Evolutionary conservation across 345 rosid genomes (phyloP), one percentile per base, ranked within the genome.

Genomic region (Aquilaria yunnanensis): DNA sequence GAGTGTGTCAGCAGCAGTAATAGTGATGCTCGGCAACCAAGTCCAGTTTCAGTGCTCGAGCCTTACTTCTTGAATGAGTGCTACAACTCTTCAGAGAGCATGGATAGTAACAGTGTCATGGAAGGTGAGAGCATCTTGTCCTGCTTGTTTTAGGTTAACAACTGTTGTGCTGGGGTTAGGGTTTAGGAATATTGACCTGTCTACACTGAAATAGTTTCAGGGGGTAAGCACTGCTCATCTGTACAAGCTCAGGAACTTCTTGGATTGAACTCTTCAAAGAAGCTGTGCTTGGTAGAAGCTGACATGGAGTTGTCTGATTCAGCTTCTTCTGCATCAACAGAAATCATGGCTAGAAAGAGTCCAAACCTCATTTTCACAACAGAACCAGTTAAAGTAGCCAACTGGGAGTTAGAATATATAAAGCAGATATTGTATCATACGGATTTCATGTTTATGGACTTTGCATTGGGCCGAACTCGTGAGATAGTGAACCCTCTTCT

Each of bases 31-130:
- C 76, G 83, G 47, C 81, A 81, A 72, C 89, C 89, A 14, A 85
- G 92, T 73, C 96, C 96, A 0, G 78, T 83, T 60, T 88, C 96
- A 65, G 77, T 82, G 54, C 89, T 88, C 51, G 96, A 82, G 52
- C 70, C 70, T 12, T 67, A 80, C 52, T 81, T 81, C 53, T 83
- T 86, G 32, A 77, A 78, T 47, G 96, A 81, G 73, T 85, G 91
- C 69, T 75, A 85, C 75, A 72, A 77, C 63, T 80, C 92, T 41
- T 74, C 82, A 7, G 96, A 85, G 43, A 85, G 89, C 72, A 76
- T 59, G 31, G 77, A 83, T 37, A 71, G 82, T 65, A 49, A 78
- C 64, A 65, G 69, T 62, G 57, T 51, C n/a, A 84, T 81, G 66
- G 88, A 89, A 81, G 76, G 72, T 62, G 46, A 10, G 47, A 47